Base-by-base conservation (phyloP, 352 stramenopile genomes). In the Phytophthora hybrid region DNA sequence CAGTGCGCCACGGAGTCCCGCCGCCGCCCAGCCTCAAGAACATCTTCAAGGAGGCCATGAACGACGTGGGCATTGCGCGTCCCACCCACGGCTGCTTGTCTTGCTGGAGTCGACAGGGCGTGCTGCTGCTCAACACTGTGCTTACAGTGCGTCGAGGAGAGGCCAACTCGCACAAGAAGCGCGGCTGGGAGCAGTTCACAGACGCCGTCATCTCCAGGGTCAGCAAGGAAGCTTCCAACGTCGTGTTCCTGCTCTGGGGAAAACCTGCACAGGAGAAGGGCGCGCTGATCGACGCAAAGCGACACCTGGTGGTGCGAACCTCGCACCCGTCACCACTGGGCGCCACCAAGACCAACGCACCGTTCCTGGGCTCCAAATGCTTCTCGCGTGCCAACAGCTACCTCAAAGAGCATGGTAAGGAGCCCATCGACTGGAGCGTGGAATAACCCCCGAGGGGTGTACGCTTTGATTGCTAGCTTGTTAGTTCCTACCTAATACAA, bases 211-310 rank as follows among this genome's bases (percentile, higher is more conserved):
- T 99, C 52, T 80, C 90, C 56, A 79, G 82, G 57, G 76, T 98
- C 52, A 97, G 87, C 63, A 80, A 83, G 61, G 68, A 96, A 62
- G 71, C 89, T 32, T 77, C 75, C 18, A 84, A 97, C 76, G 84
- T 99, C 18, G 98, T 99, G 0, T 99, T 99, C 79, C 71, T 99
- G 69, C 84, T 99, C 8, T 99, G 98, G 98, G 98, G 98, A 21
- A 99, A 98, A 68, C 97, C 97, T 37, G 98, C 98, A 10, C 91
- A 98, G 66, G 74, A 87, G 47, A 98, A 95, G 64, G 80, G 82
- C 21, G 82, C 75, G 14, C 69, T 90, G 49, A 96, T 98, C 57
- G 84, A 98, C 72, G 62, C 74, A 34, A 81, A 59, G 10, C 94
- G 91, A 63, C 93, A 98, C 65, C 73, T 89, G 31, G 83, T 98